A percentile compares a stretch with the other conserved stretches of the same genome.
These are phyloP conservation scores for Colletotrichum sp. DNA, from an alignment of 2,329 filamentous ascomycete species.

Conservation along the genomic window DNA sequence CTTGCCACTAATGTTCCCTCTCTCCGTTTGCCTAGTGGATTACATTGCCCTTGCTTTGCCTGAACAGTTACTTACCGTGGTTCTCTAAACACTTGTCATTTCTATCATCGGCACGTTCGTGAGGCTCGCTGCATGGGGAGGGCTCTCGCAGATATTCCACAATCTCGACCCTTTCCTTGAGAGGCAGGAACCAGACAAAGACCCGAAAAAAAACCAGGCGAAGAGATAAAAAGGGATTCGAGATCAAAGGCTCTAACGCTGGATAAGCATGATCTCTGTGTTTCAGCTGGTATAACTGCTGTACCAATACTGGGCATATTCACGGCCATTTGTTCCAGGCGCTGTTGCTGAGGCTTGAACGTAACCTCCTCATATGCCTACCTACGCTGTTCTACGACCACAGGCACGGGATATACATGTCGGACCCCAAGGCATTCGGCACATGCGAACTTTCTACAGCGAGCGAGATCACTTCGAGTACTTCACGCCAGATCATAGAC, in stretches of 20 bases:
- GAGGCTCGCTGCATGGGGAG: not conserved
- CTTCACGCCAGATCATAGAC: not conserved
- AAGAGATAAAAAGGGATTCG: not conserved
- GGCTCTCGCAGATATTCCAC: not conserved
- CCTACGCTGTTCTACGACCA: not conserved
- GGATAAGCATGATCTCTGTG: not conserved
- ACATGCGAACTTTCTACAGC: not conserved
- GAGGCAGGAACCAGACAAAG: not conserved
- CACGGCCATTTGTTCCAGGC: not conserved
- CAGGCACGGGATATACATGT: not conserved
- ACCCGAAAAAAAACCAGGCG: not conserved
- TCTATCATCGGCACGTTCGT: not conserved
- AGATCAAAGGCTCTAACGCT: not conserved
- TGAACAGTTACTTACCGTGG: not conserved
- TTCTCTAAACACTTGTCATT: not conserved
- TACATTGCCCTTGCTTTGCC: not conserved
- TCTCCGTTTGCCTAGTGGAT: not conserved
- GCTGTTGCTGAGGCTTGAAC: not conserved
- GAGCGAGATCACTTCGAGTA: not conserved
- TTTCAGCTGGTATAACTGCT: not conserved
- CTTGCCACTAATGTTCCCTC: not conserved
- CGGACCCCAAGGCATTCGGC: not conserved
- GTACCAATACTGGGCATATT: not conserved
- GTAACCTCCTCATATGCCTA: not conserved
- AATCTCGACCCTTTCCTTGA: not conserved